These are phyloP conservation scores for Erythrophleum fordii DNA, from an alignment of 306 rosid genomes.

Conservation along the genomic window DNA sequence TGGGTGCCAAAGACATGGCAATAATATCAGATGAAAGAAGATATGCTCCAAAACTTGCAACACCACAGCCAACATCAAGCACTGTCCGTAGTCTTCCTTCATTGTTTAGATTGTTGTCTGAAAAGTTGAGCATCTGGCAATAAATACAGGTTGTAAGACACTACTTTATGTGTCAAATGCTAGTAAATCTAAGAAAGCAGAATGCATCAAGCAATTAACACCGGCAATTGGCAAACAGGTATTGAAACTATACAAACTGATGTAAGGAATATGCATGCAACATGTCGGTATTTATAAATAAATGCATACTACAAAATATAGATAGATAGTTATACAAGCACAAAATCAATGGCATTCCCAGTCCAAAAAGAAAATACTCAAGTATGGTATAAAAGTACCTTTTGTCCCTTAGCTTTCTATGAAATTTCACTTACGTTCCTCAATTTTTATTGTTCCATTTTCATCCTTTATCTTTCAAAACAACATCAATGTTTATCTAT, in stretches of 20 bases:
- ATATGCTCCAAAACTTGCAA: conserved; percentile 94
- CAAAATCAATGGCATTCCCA: not conserved
- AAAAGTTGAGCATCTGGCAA: conserved; percentile 88
- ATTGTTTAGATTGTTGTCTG: conserved; percentile 70
- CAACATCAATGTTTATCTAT: no score
- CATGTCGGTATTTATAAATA: not conserved
- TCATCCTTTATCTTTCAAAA: no score
- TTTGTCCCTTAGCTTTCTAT: no score
- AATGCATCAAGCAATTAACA: conserved; percentile 27
- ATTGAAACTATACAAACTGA: not conserved
- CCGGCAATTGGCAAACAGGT: conserved; percentile 26
- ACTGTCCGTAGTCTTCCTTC: conserved; percentile 83
- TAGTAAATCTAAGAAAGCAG: conserved; percentile 21
- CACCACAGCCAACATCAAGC: conserved; percentile 94
- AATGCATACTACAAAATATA: not conserved
- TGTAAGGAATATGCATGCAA: not conserved
- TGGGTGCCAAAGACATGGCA: conserved; percentile 91
- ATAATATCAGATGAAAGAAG: conserved; percentile 80
- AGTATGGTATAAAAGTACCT: no score
- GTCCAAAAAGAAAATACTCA: not conserved
- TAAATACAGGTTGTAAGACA: conserved; percentile 31
- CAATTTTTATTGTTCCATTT: no score
- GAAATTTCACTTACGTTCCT: no score
- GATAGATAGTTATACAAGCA: conserved; percentile 15
- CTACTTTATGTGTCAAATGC: conserved; percentile 21